phyloP scores from a whole-genome alignment of 2,329 filamentous ascomycete genomes.

The Dactylella cylindrospora region DNA sequence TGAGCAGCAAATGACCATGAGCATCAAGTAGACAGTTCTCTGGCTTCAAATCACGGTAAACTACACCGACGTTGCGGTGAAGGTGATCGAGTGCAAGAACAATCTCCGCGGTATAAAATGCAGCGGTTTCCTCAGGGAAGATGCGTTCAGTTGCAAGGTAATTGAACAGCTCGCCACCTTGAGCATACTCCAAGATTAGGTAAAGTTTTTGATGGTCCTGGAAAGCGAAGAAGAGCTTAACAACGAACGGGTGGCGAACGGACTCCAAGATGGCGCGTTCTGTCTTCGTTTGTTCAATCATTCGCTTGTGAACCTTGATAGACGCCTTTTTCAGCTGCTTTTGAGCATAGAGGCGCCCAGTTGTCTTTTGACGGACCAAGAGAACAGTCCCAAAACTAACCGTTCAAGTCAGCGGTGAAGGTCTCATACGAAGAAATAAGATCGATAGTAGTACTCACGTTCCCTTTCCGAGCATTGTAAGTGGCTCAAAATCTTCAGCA shows the following conservation, averaged over 20 bases:
- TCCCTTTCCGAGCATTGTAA: conserved; percentile 92
- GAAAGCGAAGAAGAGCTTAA: conserved; percentile 97
- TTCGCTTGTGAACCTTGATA: conserved; percentile 88
- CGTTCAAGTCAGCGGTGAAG: background rate
- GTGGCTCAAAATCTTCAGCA: conserved; percentile 81
- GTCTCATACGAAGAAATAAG: background rate
- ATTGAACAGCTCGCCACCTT: conserved; percentile 95
- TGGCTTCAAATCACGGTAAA: conserved; percentile 96
- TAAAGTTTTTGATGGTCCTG: conserved; percentile 98
- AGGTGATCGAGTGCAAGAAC: conserved; percentile 89
- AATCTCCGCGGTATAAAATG: conserved; percentile 99
- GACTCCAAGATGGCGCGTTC: conserved; percentile 93
- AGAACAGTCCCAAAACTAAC: conserved; percentile 75
- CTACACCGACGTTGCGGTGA: conserved; percentile 85
- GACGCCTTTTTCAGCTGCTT: conserved; percentile 99
- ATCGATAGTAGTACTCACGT: conserved; percentile 58
- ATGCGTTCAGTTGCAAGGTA: conserved; percentile 91
- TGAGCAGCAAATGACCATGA: conserved; percentile 88
- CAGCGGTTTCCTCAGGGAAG: conserved; percentile 84
- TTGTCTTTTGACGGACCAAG: conserved; percentile 83
- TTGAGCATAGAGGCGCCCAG: conserved; percentile 89
- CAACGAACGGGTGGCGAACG: conserved; percentile 93
- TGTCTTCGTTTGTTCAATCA: conserved; percentile 96
- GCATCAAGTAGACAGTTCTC: conserved; percentile 94
- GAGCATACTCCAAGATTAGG: conserved; percentile 93